Evolutionary conservation across 228 moss, liverwort and hornwort species (phyloP), one percentile per base, ranked within the genome.

Genomic region (Sphagnum fallax): DNA sequence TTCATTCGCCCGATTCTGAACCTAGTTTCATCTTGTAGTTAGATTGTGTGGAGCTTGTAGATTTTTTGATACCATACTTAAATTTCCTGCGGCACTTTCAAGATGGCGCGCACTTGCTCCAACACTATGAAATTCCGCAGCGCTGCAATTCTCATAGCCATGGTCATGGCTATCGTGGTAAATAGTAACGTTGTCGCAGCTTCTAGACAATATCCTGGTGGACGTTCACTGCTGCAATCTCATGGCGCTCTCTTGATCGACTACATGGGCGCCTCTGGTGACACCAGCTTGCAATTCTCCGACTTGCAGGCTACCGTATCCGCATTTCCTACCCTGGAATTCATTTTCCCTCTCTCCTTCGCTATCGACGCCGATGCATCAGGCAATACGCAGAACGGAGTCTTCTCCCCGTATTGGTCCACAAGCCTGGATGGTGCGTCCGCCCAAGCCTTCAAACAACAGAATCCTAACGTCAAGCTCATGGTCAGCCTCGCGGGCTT

Each of bases 331-430:
- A 32, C 32, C 32, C 7, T n/a, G 62, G 47, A 59, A 5, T 75
- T 75, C 70, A 82, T 77, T 53, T 82, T 82, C 82, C 78, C 70
- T 4, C 67, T 75, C 14, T 48, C 75, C 16, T 82, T 82, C 13
- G 82, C 82, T 18, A 78, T 82, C 53, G 70, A 78, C 11, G 75
- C 73, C 1, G 72, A 78, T 51, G 6, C 55, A 0, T 0, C 0
- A 4, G 78, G 75, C 4, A 73, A 75, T 72, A 60, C 16, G 0
- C 57, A 53, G 0, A 75, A 78, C 13, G 72, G 81, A 0, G 5
- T 67, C 0, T 75, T 78, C 67, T 47, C 53, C 32, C 4, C 52
- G 6, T 81, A 65, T 61, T 81, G 81, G 78, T 57, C 57, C 65
- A 4, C 61, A 50, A 74, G 67, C 73, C 58, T 59, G 6, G 4